Evolutionary conservation across 306 rosid species (phyloP).

Genomic region (Lathyrus tuberosus): DNA sequence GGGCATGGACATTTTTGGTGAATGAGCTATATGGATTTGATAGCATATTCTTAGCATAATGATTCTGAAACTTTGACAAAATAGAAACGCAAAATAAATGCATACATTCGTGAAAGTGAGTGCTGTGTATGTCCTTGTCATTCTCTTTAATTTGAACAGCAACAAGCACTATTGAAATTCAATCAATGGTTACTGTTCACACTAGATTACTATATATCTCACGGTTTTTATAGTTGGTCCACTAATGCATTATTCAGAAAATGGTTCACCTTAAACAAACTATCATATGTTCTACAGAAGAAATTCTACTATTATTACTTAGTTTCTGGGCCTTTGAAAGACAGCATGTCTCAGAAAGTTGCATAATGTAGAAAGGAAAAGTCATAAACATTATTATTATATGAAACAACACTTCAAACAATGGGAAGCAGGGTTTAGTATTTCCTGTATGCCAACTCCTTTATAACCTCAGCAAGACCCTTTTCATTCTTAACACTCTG

Average conservation of each 20-base stretch:
- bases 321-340: background rate
- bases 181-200: too few relatives aligned
- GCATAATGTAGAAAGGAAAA: background rate
- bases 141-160: constrained; percentile 17
- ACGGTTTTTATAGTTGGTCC: too few relatives aligned
- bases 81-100: background rate
- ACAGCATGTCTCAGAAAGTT: background rate
- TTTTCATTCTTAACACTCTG: constrained; percentile 58
- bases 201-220: too few relatives aligned
- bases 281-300: too few relatives aligned
- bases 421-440: constrained; percentile 36
- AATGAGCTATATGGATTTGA: constrained; percentile 5
- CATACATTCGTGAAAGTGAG: background rate
- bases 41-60: background rate
- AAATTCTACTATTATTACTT: too few relatives aligned
- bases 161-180: background rate
- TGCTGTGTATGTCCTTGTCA: background rate
- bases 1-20: background rate
- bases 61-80: background rate
- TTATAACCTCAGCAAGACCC: constrained; percentile 51
- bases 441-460: constrained; percentile 56
- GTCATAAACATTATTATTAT: constrained; percentile 13
- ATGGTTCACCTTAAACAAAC: too few relatives aligned
- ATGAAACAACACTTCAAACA: background rate
- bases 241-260: too few relatives aligned